A percentile compares a stretch with the other conserved stretches of the same genome.
Conservation (phyloP, 2,329 filamentous ascomycete genomes). For the Colletotrichum tamarilloi region DNA sequence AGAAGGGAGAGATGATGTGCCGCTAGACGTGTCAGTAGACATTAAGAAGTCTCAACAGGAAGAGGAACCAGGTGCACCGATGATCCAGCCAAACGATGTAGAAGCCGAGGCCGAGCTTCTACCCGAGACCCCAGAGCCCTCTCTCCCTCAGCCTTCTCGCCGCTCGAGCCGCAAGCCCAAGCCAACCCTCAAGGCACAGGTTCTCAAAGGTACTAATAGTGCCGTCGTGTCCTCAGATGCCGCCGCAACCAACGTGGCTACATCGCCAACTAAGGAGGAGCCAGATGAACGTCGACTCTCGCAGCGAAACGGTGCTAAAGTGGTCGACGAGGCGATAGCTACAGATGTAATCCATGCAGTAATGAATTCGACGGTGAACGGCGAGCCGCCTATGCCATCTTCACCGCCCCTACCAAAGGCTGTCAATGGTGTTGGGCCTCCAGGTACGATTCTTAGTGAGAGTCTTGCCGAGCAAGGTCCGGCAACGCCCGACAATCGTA, state of each 20-base stretch:
- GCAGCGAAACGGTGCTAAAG: too few species aligned
- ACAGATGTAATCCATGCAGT: neutral
- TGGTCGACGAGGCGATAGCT: neutral
- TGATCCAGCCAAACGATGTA: neutral
- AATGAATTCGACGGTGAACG: neutral
- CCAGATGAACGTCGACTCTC: too few species aligned
- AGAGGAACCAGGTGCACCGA: neutral
- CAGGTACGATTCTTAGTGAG: neutral
- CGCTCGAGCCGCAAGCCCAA: conserved; percentile 26
- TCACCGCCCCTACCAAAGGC: conserved; percentile 20
- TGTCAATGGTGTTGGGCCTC: neutral
- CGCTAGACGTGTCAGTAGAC: neutral
- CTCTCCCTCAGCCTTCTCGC: conserved; percentile 10
- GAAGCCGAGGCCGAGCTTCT: neutral
- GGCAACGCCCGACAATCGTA: neutral
- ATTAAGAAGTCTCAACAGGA: neutral
- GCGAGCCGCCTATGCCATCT: conserved; percentile 16
- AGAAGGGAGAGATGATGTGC: neutral
- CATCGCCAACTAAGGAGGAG: neutral
- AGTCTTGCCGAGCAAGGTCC: neutral
- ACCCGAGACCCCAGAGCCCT: neutral
- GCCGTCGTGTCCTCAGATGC: neutral
- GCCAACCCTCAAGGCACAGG: conserved; percentile 26
- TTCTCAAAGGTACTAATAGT: neutral
- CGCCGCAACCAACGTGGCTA: neutral